A percentile compares a stretch with the other conserved stretches of the same genome.
Conservation (phyloP, 257 asterid species). For the Solanum sejunctum region DNA sequence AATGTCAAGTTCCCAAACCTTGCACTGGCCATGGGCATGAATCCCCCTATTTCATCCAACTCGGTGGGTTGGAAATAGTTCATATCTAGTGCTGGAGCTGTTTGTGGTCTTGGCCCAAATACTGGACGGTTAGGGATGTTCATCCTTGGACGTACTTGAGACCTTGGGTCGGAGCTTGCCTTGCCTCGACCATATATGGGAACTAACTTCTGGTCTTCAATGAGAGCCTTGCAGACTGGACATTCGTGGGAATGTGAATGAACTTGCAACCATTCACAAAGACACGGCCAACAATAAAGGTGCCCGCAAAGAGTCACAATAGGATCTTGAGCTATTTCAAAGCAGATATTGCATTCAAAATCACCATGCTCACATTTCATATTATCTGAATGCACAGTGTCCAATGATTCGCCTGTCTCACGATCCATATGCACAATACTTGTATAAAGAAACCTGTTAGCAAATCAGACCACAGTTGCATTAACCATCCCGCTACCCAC, state of each 20-base stretch:
- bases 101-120: constrained; percentile 54
- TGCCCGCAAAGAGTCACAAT: constrained; percentile 92
- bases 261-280: constrained; percentile 76
- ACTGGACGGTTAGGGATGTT: constrained; percentile 53
- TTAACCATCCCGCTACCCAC: background rate
- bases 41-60: constrained; percentile 29
- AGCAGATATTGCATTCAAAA: constrained; percentile 89
- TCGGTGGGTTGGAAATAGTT: constrained; percentile 37
- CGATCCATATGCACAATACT: constrained; percentile 39
- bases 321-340: constrained; percentile 82
- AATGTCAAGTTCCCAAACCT: constrained; percentile 53
- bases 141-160: constrained; percentile 23
- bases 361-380: constrained; percentile 30
- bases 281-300: constrained; percentile 98
- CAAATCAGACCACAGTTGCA: background rate
- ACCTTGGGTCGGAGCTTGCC: constrained; percentile 36
- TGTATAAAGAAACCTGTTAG: constrained; percentile 1
- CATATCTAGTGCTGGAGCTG: constrained; percentile 46
- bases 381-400: constrained; percentile 27
- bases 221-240: constrained; percentile 82
- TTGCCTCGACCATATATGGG: constrained; percentile 91
- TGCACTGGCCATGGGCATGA: constrained; percentile 53
- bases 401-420: constrained; percentile 17
- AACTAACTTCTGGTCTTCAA: constrained; percentile 61
- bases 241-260: constrained; percentile 83